Evolutionary conservation across 768 basidiomycete genomes (phyloP).

Genomic region (Phaeotremella skinneri): DNA sequence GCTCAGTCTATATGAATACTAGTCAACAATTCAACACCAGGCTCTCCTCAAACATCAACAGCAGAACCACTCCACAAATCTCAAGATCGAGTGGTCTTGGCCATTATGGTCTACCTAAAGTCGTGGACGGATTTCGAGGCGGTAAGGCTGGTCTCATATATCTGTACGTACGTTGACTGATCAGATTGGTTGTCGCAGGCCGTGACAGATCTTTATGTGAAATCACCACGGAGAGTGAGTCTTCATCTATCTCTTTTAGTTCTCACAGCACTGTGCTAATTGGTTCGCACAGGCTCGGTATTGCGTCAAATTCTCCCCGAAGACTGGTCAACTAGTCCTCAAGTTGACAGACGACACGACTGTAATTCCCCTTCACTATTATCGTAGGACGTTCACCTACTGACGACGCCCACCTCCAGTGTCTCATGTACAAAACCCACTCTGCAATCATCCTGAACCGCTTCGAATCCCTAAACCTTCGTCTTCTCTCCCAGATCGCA

Average conservation of each 20-base stretch:
- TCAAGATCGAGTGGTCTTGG: no score
- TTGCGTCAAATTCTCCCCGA: slow-evolving; percentile 84
- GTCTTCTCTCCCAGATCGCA: slow-evolving; percentile 55
- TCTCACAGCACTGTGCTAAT: neutral
- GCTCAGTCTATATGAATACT: neutral
- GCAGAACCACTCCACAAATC: no score
- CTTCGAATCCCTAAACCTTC: slow-evolving; percentile 85
- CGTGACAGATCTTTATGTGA: slow-evolving; percentile 77
- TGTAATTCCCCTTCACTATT: slow-evolving; percentile 58
- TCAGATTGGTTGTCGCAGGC: slow-evolving; percentile 58
- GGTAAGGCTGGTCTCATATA: slow-evolving; percentile 25
- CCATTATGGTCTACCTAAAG: slow-evolving; percentile 49
- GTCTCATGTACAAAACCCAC: slow-evolving; percentile 92
- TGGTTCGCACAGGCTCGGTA: slow-evolving; percentile 68
- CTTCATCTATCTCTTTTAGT: neutral
- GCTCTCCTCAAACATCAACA: no score
- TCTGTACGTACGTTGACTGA: neutral
- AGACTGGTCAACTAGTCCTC: slow-evolving; percentile 80
- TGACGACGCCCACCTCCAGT: slow-evolving; percentile 56
- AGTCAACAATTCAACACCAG: neutral
- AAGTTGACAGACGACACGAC: slow-evolving; percentile 89
- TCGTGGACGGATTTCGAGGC: slow-evolving; percentile 52
- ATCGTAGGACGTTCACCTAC: neutral
- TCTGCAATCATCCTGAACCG: slow-evolving; percentile 94
- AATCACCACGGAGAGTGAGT: slow-evolving; percentile 72